phyloP scores from a whole-genome alignment of 2,329 filamentous ascomycete genomes.

The Colletotrichum incanum region DNA sequence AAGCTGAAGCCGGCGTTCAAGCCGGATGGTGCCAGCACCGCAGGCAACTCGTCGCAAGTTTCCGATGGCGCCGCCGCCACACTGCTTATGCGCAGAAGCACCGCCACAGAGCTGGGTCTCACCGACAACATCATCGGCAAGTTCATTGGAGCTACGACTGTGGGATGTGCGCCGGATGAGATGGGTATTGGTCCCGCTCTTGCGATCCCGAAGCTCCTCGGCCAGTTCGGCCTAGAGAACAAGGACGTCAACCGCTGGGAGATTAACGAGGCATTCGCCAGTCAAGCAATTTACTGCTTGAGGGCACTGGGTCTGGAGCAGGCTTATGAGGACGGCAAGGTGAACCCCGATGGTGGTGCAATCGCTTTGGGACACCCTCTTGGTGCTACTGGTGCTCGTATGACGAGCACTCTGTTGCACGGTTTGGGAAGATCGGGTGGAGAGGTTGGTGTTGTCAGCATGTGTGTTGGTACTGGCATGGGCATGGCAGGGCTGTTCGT shows the following conservation, averaged over 20 bases:
- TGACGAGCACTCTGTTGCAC: conserved; percentile 79
- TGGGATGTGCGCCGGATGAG: conserved; percentile 88
- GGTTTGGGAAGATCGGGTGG: conserved; percentile 79
- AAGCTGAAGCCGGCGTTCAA: conserved; percentile 91
- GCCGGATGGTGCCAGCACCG: conserved; percentile 81
- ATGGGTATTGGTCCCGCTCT: conserved; percentile 94
- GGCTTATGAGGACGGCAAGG: conserved; percentile 75
- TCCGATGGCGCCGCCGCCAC: conserved; percentile 90
- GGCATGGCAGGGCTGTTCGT: conserved; percentile 80
- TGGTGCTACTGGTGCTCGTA: conserved; percentile 88
- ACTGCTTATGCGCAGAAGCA: conserved; percentile 87
- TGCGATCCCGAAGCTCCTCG: conserved; percentile 87
- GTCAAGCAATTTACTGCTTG: conserved; percentile 79
- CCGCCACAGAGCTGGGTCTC: conserved; percentile 81
- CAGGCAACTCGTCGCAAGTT: conserved; percentile 89
- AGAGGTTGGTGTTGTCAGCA: conserved; percentile 86
- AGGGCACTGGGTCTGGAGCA: conserved; percentile 77
- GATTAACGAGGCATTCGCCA: conserved; percentile 88
- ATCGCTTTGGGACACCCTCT: conserved; percentile 95
- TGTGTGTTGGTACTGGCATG: conserved; percentile 92
- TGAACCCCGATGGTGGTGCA: conserved; percentile 94
- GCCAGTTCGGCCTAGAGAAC: conserved; percentile 75
- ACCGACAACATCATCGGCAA: conserved; percentile 81
- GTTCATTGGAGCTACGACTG: conserved; percentile 83
- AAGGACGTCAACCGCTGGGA: conserved; percentile 89